Base-by-base conservation (phyloP, 75 land plant species). In the Pinus albicaulis region DNA sequence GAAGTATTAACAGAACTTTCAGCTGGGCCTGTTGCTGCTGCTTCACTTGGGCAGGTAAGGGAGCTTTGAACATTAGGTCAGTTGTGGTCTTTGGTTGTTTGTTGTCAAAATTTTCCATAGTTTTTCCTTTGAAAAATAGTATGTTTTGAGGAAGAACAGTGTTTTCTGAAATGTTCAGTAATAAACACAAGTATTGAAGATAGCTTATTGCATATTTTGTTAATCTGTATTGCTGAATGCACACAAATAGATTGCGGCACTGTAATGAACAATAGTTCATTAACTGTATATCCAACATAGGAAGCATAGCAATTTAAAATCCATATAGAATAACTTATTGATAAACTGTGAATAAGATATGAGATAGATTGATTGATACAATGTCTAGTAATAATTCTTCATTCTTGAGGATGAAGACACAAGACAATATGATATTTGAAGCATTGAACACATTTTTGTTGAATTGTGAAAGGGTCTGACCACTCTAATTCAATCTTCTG, bases 21-120 rank as follows among this genome's bases (percentile, higher is more conserved):
- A 44, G 24, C 70, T 12, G 87, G 79, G 56, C 87, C 87, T 25
- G 55, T 85, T 63, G 87, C 87, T 60, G 87, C 87, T 14, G 87
- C 84, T 59, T 85, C 87, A 41, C 74, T 85, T 38, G 87, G 87
- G 31, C 87, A 85, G 79, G 87, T 85, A 81, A 73, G 31, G 19
- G 34, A 15, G 41, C 31, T 19, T 31, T 31, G 74, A 72, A 19
- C 20, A 48, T 38, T 72, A 7, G 20, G 17, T 24, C 24, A 53
- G 36, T 24, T 24, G 3, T 17, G 2, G 36, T 15, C 22, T 73
- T 52, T 25, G 20, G 11, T 68, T 68, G 52, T n/a, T 22, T 68
- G 71, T 68, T 68, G 7, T 6, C 11, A 68, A 68, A 20, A 28
- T 1, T 34, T 41, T 7, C 13, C 71, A 41, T 36, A 24, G n/a